phyloP scores from a whole-genome alignment of 192 early-diverging fungal genomes.

The Fimicolochytrium jonesii region DNA sequence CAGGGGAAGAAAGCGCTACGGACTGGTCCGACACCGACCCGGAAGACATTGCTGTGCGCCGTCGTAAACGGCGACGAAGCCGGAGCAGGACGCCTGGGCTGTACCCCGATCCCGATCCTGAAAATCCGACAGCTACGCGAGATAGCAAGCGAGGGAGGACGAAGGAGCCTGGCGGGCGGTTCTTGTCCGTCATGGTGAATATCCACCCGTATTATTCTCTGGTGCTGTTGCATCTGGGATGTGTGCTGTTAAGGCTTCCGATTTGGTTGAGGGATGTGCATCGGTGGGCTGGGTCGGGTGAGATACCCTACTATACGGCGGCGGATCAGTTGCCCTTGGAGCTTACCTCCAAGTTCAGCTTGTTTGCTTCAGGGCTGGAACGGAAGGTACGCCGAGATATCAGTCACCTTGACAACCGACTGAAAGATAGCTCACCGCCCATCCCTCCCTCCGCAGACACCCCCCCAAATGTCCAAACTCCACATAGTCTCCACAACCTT shows the following conservation, averaged over 20 bases:
- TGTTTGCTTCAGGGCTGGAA: neutral
- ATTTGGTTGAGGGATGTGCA: slow-evolving; percentile 10
- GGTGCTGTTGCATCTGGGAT: slow-evolving; percentile 15
- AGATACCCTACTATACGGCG: slow-evolving; percentile 9
- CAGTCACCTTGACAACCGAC: neutral
- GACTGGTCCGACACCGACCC: too few relatives aligned
- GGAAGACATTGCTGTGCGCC: neutral
- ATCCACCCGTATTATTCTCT: slow-evolving; percentile 14
- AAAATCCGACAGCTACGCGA: neutral
- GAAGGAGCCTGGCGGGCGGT: too few relatives aligned
- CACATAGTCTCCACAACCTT: too few relatives aligned
- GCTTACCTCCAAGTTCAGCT: neutral
- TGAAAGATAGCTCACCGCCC: too few relatives aligned
- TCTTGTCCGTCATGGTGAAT: neutral
- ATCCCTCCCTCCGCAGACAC: too few relatives aligned
- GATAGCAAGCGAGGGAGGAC: too few relatives aligned
- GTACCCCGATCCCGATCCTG: neutral
- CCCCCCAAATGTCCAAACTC: too few relatives aligned
- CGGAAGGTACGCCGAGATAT: neutral
- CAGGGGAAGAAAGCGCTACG: neutral
- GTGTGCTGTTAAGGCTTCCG: slow-evolving; percentile 12
- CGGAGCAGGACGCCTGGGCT: neutral
- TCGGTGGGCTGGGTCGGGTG: slow-evolving; percentile 2
- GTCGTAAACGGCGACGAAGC: neutral
- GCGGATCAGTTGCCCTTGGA: slow-evolving; percentile 4